These are phyloP conservation scores for Hymenoscyphus linearis DNA, from an alignment of 2,329 filamentous ascomycete species.

Conservation along the genomic window DNA sequence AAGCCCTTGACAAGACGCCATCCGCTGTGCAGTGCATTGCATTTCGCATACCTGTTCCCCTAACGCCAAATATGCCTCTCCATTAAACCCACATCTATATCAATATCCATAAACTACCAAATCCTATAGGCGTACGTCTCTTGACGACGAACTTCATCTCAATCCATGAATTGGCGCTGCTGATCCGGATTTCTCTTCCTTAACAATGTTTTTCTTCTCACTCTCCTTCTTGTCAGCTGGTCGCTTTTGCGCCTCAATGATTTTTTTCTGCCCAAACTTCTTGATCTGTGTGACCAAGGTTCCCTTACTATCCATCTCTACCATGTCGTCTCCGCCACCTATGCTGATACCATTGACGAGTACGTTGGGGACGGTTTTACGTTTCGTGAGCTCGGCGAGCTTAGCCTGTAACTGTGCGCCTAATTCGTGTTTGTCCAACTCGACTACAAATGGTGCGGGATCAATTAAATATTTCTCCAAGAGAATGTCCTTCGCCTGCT, in stretches of 20 bases:
- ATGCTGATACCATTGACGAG: constrained; percentile 84
- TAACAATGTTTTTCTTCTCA: background rate
- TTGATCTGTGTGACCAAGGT: constrained; percentile 67
- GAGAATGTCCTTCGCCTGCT: constrained; percentile 77
- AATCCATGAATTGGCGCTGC: constrained; percentile 2
- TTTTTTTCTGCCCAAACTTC: constrained; percentile 64
- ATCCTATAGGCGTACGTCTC: background rate
- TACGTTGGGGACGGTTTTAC: constrained; percentile 86
- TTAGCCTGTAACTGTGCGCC: constrained; percentile 68
- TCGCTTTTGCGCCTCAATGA: constrained; percentile 14
- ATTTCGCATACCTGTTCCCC: background rate
- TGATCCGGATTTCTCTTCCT: background rate
- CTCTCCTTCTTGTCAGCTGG: constrained; percentile 10
- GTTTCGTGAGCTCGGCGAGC: constrained; percentile 68
- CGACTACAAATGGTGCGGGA: constrained; percentile 80
- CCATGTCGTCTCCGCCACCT: constrained; percentile 83
- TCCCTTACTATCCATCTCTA: constrained; percentile 61
- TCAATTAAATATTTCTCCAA: constrained; percentile 79
- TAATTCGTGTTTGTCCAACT: constrained; percentile 77
- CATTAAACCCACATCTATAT: background rate
- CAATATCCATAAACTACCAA: background rate
- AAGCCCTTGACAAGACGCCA: background rate
- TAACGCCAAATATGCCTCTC: constrained; percentile 6
- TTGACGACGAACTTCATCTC: background rate
- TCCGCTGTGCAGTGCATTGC: background rate